Percentiles rank a stretch among this genome's conserved stretches.
These are phyloP conservation scores for Fusarium brachygibbosum DNA, from an alignment of 2,329 filamentous ascomycete species.

Conservation along the genomic window DNA sequence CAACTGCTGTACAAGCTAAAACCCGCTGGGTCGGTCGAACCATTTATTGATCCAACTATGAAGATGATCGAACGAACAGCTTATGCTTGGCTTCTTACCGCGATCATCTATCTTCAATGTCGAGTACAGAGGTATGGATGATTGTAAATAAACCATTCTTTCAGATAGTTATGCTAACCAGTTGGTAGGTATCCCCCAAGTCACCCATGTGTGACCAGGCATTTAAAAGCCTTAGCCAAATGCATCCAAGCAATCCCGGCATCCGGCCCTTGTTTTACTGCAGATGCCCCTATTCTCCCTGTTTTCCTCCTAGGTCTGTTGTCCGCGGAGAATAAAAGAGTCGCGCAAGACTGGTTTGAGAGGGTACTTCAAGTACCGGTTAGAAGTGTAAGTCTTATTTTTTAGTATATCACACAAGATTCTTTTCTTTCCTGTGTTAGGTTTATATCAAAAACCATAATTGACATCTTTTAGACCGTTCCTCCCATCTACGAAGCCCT, in stretches of 20 bases:
- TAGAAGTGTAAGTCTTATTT: slow-evolving; percentile 6
- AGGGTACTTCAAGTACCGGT: slow-evolving; percentile 10
- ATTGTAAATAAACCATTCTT: neutral
- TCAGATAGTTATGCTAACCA: slow-evolving; percentile 8
- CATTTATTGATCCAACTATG: neutral
- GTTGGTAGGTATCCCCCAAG: slow-evolving; percentile 2
- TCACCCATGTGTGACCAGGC: slow-evolving; percentile 6
- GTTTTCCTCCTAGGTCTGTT: slow-evolving; percentile 9
- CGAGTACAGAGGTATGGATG: slow-evolving; percentile 15
- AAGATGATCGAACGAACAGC: slow-evolving; percentile 14
- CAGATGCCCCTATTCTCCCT: slow-evolving; percentile 11
- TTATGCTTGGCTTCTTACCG: slow-evolving; percentile 20
- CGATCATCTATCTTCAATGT: slow-evolving; percentile 21
- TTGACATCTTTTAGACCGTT: slow-evolving; percentile 10
- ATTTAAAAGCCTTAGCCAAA: slow-evolving; percentile 4
- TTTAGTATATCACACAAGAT: neutral
- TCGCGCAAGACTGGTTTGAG: slow-evolving; percentile 10
- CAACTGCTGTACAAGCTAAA: slow-evolving; percentile 1
- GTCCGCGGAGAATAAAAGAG: slow-evolving; percentile 1
- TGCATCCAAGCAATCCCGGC: slow-evolving; percentile 8
- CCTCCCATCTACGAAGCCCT: slow-evolving; percentile 9
- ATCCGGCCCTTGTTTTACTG: slow-evolving; percentile 6
- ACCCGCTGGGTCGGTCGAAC: neutral
- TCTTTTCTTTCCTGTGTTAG: slow-evolving; percentile 5
- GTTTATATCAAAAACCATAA: neutral